Conservation (phyloP, 768 basidiomycete species). For the Crepidotus variabilis region DNA sequence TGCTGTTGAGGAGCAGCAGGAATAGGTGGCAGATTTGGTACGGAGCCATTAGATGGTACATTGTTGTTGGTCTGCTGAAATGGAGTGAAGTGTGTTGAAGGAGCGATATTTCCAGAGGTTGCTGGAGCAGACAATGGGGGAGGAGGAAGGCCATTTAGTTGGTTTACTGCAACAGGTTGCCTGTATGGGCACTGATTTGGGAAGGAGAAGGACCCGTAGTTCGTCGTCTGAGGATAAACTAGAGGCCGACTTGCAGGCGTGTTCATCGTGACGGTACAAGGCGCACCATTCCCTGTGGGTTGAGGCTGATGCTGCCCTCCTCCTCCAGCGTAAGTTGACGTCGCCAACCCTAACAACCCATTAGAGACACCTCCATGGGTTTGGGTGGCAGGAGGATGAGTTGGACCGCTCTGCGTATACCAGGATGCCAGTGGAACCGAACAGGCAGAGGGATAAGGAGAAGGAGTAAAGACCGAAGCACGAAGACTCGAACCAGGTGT, state of each 20-base stretch:
- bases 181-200: neutral
- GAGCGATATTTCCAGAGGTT: neutral
- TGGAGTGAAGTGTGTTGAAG: neutral
- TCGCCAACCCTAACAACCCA: neutral
- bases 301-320: neutral
- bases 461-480: slow-evolving; percentile 1
- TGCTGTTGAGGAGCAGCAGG: no score
- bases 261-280: neutral
- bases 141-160: neutral
- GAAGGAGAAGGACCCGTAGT: no score
- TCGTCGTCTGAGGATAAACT: neutral
- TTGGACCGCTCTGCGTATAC: slow-evolving; percentile 1
- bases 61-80: neutral
- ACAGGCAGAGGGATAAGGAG: neutral
- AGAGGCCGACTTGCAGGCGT: neutral
- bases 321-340: neutral
- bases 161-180: neutral
- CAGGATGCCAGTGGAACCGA: neutral
- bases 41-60: neutral
- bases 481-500: slow-evolving; percentile 5
- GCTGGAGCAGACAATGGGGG: neutral
- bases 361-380: neutral
- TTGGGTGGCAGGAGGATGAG: neutral
- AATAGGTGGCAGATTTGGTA: no score
- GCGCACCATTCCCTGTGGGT: neutral